A percentile compares a stretch with the other conserved stretches of the same genome.
Conservation (phyloP, 2,329 filamentous ascomycete genomes). For the Fusarium abutilonis region DNA sequence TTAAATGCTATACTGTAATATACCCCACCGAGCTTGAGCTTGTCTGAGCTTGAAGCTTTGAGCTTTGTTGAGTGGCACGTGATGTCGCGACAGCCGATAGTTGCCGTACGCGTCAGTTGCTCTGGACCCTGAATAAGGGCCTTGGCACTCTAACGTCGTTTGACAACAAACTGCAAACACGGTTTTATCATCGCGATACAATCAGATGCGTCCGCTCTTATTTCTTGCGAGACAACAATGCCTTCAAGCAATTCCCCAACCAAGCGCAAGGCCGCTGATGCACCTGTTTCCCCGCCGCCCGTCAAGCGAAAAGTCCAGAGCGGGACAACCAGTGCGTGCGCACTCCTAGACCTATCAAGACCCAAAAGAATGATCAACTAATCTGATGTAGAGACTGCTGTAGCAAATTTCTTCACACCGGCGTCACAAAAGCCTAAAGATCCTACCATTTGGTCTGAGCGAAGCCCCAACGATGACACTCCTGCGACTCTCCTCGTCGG, state of each 20-base stretch:
- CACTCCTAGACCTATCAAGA: not conserved
- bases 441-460: slow-evolving; percentile 75
- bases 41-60: not conserved
- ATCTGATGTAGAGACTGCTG: slow-evolving; percentile 65
- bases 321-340: slow-evolving; percentile 59
- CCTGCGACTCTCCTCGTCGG: slow-evolving; percentile 75
- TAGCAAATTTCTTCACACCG: slow-evolving; percentile 89
- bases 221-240: slow-evolving; percentile 38
- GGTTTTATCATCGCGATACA: not conserved
- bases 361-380: slow-evolving; percentile 23
- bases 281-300: slow-evolving; percentile 63
- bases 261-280: slow-evolving; percentile 54
- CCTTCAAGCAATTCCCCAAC: slow-evolving; percentile 32
- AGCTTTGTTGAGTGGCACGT: slow-evolving; percentile 40
- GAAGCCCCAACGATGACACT: slow-evolving; percentile 61
- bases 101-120: not conserved
- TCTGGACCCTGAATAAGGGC: slow-evolving; percentile 13
- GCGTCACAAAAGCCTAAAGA: slow-evolving; percentile 85
- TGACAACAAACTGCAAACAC: slow-evolving; percentile 15
- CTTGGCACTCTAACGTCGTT: slow-evolving; percentile 22
- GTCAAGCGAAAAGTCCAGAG: slow-evolving; percentile 63
- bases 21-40: slow-evolving; percentile 23
- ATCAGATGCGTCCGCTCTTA: slow-evolving; percentile 26
- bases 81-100: slow-evolving; percentile 45
- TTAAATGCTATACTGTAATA: not conserved